Conservation (phyloP, 805 yeast species). For the Wickerhamiella allomyrinae region DNA sequence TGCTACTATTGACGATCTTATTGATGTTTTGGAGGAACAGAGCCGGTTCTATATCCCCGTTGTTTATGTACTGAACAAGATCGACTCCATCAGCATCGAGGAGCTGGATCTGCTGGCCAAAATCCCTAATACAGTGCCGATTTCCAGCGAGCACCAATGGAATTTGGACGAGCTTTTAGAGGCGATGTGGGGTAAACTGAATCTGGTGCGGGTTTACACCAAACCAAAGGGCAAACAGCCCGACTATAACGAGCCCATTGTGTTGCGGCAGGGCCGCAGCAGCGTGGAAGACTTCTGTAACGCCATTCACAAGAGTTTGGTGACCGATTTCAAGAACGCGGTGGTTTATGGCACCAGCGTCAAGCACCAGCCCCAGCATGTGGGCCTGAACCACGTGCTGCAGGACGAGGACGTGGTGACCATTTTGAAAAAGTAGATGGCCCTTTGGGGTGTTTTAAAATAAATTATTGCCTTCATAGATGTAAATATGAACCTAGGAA, state of each 20-base stretch:
- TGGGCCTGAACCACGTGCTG: constrained; percentile 69
- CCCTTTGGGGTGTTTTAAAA: too few species aligned
- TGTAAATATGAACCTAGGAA: too few species aligned
- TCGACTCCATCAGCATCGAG: constrained; percentile 86
- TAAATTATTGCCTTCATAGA: not conserved
- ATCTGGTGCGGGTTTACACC: constrained; percentile 88
- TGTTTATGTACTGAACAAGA: constrained; percentile 84
- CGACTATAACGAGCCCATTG: constrained; percentile 91
- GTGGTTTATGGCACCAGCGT: constrained; percentile 84
- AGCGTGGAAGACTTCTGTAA: constrained; percentile 93
- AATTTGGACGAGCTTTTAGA: constrained; percentile 88
- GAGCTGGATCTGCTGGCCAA: constrained; percentile 81
- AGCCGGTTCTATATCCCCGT: constrained; percentile 93
- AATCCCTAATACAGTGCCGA: constrained; percentile 95
- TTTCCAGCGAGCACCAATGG: constrained; percentile 93
- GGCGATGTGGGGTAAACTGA: constrained; percentile 86
- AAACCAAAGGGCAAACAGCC: constrained; percentile 93
- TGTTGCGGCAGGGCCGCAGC: constrained; percentile 65
- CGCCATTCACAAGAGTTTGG: constrained; percentile 85
- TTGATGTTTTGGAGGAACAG: constrained; percentile 83
- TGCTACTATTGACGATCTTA: constrained; percentile 92
- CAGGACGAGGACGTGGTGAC: constrained; percentile 98
- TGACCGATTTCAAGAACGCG: constrained; percentile 86
- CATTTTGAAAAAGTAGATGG: constrained; percentile 57
- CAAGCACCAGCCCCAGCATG: constrained; percentile 95